Evolutionary conservation across 805 yeast genomes (phyloP).

Genomic region (Cyberlindnera mrakii): DNA sequence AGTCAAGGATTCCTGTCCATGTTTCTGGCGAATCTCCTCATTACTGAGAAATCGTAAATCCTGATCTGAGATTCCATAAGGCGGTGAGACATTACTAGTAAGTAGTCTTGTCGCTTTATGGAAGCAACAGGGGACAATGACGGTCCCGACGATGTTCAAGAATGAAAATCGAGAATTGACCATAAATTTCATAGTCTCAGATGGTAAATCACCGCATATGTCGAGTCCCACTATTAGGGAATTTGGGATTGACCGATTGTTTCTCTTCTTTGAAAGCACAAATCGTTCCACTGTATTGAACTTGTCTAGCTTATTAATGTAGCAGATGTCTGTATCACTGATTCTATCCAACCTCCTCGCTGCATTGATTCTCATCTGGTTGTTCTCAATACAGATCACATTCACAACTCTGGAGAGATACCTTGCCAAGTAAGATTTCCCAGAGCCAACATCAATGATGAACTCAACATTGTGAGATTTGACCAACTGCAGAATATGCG

Average conservation of each 20-base stretch:
- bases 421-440: conserved; percentile 8
- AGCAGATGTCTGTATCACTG: neutral
- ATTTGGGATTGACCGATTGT: conserved; percentile 2
- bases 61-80: conserved; percentile 1
- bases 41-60: conserved; percentile 5
- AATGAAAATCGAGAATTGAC: neutral
- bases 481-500: neutral
- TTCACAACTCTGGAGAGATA: neutral
- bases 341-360: conserved; percentile 6
- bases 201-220: conserved; percentile 11
- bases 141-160: conserved; percentile 4
- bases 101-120: conserved; percentile 7
- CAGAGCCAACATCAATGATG: conserved; percentile 13
- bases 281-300: neutral
- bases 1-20: neutral
- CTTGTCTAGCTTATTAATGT: conserved; percentile 1
- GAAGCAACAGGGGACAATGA: conserved; percentile 11
- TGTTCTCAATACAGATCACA: conserved; percentile 7
- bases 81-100: neutral
- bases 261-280: conserved; percentile 2
- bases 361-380: neutral
- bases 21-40: conserved; percentile 4
- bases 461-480: conserved; percentile 3
- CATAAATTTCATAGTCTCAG: neutral
- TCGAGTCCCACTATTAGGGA: conserved; percentile 12